Evolutionary conservation across 129 eudicot species (phyloP).

Genomic region (carrot (Daucus carota)): DH1_v3.0 NC_030382.2:48242501-48243000

Average conservation of each 20-base stretch:
- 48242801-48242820: neutral
- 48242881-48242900: neutral
- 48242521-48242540: neutral
- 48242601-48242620: neutral
- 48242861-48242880: too few relatives aligned
- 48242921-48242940: neutral
- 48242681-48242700: constrained; percentile 1
- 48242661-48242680: neutral
- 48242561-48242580: neutral
- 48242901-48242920: neutral
- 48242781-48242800: neutral
- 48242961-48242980: neutral
- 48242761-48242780: neutral
- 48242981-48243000: neutral
- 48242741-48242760: neutral
- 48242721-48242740: neutral
- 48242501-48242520: neutral
- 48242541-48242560: neutral
- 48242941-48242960: neutral
- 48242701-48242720: neutral
- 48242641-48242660: neutral
- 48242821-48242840: neutral
- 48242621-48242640: neutral
- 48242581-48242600: neutral
- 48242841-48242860: neutral